These are phyloP conservation scores for Fusarium citri DNA, from an alignment of 2,329 filamentous ascomycete genomes.

Conservation along the genomic window DNA sequence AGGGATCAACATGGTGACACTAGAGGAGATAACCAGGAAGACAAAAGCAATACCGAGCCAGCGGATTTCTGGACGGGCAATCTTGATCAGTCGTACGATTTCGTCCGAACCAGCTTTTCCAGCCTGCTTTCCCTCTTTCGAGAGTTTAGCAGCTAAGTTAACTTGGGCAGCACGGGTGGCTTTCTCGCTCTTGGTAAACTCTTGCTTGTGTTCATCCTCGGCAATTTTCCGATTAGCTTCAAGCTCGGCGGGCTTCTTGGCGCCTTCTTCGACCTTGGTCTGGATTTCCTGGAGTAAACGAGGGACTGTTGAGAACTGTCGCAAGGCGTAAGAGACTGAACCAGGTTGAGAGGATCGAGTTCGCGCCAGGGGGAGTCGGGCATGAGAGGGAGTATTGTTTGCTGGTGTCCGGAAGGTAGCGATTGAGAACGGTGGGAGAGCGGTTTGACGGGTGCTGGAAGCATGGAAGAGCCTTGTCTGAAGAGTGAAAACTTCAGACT, in stretches of 20 bases:
- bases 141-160: conserved; percentile 87
- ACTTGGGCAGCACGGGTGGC: conserved; percentile 88
- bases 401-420: conserved; percentile 39
- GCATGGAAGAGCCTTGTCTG: conserved; percentile 37
- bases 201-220: conserved; percentile 53
- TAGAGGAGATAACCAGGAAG: conserved; percentile 88
- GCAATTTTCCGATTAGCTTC: conserved; percentile 49
- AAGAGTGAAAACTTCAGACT: conserved; percentile 27
- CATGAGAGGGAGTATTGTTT: conserved; percentile 7
- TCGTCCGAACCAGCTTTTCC: conserved; percentile 75
- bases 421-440: conserved; percentile 46
- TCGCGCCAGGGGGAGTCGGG: conserved; percentile 9
- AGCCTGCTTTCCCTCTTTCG: conserved; percentile 77
- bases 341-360: conserved; percentile 17
- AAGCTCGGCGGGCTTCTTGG: conserved; percentile 52
- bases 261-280: conserved; percentile 48
- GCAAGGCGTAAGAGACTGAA: conserved; percentile 38
- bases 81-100: conserved; percentile 87
- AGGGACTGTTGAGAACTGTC: conserved; percentile 48
- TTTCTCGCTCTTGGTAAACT: conserved; percentile 79
- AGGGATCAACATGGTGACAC: conserved; percentile 94
- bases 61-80: conserved; percentile 85
- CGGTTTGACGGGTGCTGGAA: conserved; percentile 30
- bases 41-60: conserved; percentile 83
- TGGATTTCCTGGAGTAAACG: conserved; percentile 40